Base-by-base conservation (phyloP, 768 basidiomycete species). In the Chlorophyllum brunneum region DNA sequence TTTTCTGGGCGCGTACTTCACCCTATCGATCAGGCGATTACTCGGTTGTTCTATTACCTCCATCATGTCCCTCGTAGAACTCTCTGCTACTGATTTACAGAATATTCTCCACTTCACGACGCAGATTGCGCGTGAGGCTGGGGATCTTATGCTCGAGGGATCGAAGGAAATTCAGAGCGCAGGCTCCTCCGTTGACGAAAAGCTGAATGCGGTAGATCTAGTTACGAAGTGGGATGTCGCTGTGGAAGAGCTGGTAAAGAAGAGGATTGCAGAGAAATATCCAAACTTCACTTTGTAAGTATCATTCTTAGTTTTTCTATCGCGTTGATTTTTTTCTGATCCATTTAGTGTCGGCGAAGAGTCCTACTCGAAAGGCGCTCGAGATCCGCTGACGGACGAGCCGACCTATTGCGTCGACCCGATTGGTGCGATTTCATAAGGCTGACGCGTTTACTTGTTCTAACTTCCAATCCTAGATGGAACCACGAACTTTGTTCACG, bases 391-490 rank as follows among this genome's bases (percentile, higher is more conserved):
- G 51, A 92, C 90, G 1, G 88, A 97, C 60, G 84, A 83, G 26
- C 93, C 94, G 4, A 98, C 95, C 0, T 99, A 89, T 73, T 97
- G 95, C 61, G 90, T 95, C 38, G 95, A 98, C 65, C 95, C 95
- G 27, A 95, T 97, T 52, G 94, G 89, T 86, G 58, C 50, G 75
- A 61, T 48, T 31, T 9, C 18, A 31, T n/a, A 36, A 5, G 10
- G 1, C 34, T 5, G 27, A 20, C 37, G 24, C 18, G 30, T 31
- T 13, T 31, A 24, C 26, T 18, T 33, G 3, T 42, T 45, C 4
- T 42, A 36, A 48, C 10, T 9, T 16, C 6, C 22, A 27, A 15
- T 10, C 13, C 15, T 26, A 90, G 89, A 92, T 62, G 90, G 91
- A 11, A 94, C 91, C 2, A 93, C 92, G 37, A 95, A 94, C 66